phyloP scores from a whole-genome alignment of 768 basidiomycete genomes.

The Macrolepiota fuliginosa region DNA sequence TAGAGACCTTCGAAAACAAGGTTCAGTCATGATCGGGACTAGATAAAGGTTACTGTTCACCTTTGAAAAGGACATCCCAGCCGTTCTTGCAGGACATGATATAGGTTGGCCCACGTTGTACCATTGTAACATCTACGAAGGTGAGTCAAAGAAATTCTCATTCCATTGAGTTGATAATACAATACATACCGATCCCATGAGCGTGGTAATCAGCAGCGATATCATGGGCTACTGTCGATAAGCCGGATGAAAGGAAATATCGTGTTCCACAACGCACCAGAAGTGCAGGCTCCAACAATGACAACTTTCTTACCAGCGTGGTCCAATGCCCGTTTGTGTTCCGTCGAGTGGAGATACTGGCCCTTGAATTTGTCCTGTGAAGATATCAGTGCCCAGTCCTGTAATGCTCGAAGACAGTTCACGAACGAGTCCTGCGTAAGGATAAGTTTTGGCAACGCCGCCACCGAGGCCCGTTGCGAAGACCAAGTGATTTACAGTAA shows the following conservation, averaged over 20 bases:
- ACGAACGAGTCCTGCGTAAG: background rate
- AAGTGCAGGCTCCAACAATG: conserved; percentile 64
- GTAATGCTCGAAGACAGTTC: background rate
- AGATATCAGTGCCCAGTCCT: background rate
- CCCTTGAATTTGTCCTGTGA: conserved; percentile 43
- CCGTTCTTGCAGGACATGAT: conserved; percentile 46
- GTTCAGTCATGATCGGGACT: background rate
- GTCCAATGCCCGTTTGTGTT: conserved; percentile 45
- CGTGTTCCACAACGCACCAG: conserved; percentile 23
- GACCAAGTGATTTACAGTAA: conserved; percentile 47
- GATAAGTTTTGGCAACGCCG: conserved; percentile 41
- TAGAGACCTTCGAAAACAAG: conserved; percentile 29
- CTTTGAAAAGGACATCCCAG: conserved; percentile 24
- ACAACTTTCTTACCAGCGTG: conserved; percentile 63
- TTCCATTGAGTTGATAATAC: conserved; percentile 30
- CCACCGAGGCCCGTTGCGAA: conserved; percentile 56
- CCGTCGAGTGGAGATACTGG: conserved; percentile 46
- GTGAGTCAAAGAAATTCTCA: conserved; percentile 24
- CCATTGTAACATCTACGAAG: conserved; percentile 40
- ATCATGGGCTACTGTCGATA: conserved; percentile 30
- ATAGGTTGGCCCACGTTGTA: conserved; percentile 52
- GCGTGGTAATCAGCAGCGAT: conserved; percentile 35
- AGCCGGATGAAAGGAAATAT: background rate
- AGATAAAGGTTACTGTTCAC: conserved; percentile 5
- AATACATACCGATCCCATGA: conserved; percentile 28